A percentile compares a stretch with the other conserved stretches of the same genome.
Conservation (phyloP, 2,329 filamentous ascomycete genomes). For the Colletotrichum limetticola region DNA sequence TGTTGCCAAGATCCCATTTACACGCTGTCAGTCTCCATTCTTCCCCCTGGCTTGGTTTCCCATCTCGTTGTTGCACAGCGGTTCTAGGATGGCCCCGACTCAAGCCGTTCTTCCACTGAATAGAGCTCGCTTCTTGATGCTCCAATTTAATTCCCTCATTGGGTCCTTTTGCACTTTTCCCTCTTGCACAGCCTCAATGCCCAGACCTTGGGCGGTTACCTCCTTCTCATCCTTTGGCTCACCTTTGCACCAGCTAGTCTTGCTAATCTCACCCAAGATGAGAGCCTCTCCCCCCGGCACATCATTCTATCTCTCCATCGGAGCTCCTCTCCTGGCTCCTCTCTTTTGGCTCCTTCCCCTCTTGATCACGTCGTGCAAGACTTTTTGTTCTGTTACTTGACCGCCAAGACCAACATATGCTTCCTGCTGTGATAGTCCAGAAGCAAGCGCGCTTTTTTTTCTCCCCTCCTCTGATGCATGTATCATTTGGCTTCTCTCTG, state of each 20-base stretch:
- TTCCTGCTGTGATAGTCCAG: slow-evolving; percentile 20
- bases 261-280: slow-evolving; percentile 28
- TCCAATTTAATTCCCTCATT: slow-evolving; percentile 33
- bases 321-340: not conserved
- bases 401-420: slow-evolving; percentile 24
- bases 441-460: slow-evolving; percentile 29
- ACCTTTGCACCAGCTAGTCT: slow-evolving; percentile 15
- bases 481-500: slow-evolving; percentile 14
- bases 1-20: slow-evolving; percentile 18
- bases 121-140: slow-evolving; percentile 26
- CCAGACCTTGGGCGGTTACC: slow-evolving; percentile 31
- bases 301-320: slow-evolving; percentile 20
- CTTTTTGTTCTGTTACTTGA: not conserved
- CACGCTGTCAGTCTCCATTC: slow-evolving; percentile 18
- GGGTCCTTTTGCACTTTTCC: slow-evolving; percentile 31
- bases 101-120: slow-evolving; percentile 9
- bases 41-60: slow-evolving; percentile 15
- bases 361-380: slow-evolving; percentile 18
- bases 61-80: slow-evolving; percentile 10
- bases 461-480: not conserved
- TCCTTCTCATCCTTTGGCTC: slow-evolving; percentile 17
- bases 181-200: slow-evolving; percentile 35
- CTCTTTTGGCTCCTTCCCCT: slow-evolving; percentile 30
- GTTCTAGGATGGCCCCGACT: slow-evolving; percentile 31
- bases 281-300: slow-evolving; percentile 17